These are phyloP conservation scores for Fusarium floridanum DNA, from an alignment of 2,329 filamentous ascomycete genomes.

Conservation along the genomic window DNA sequence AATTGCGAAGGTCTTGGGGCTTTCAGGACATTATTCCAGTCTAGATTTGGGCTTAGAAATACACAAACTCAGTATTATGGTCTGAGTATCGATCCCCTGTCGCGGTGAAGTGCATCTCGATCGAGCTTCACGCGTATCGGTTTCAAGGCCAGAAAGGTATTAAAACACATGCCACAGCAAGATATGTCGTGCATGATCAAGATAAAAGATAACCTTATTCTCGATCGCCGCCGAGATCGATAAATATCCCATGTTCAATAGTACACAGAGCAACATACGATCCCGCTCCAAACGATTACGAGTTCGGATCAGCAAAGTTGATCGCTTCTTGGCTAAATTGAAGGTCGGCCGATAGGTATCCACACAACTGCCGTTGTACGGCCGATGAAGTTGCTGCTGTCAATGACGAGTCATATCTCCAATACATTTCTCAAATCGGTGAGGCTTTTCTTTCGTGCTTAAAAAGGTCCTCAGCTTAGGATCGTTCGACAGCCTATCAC, in stretches of 20 bases:
- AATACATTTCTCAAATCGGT: background rate
- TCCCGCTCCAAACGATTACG: background rate
- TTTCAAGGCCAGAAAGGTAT: no score
- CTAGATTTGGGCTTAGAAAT: no score
- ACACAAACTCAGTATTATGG: no score
- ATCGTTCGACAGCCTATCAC: background rate
- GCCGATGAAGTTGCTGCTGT: background rate
- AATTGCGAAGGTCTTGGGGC: no score
- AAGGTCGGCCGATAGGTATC: background rate
- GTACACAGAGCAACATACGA: background rate
- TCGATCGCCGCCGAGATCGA: background rate
- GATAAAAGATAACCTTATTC: background rate
- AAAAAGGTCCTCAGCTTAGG: background rate
- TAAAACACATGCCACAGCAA: background rate
- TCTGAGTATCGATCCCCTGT: no score
- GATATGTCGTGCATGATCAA: background rate
- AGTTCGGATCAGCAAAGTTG: background rate
- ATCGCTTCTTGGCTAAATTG: background rate
- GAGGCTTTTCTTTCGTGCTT: background rate
- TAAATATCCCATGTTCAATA: background rate
- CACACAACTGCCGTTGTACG: background rate
- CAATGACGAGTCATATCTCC: background rate
- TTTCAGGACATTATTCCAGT: no score
- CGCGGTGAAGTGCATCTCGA: no score
- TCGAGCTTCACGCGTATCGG: no score